Conservation (phyloP, 306 rosid genomes). For the Quercus mongolica region DNA sequence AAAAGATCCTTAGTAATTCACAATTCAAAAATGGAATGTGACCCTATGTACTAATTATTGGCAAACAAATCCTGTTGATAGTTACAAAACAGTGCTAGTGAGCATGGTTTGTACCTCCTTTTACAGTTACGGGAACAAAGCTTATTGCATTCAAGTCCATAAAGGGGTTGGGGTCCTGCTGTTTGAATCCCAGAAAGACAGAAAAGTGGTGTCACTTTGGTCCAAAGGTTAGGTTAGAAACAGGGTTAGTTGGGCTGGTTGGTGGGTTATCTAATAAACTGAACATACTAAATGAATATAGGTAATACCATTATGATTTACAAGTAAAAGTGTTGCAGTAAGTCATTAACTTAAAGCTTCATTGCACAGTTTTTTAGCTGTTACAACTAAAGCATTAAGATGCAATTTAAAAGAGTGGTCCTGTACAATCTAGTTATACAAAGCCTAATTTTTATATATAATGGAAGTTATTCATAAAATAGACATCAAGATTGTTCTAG, state of each 20-base stretch:
- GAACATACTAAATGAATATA: background rate
- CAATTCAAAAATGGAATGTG: background rate
- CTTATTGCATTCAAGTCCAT: background rate
- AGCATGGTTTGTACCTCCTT: background rate
- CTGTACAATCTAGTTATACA: background rate
- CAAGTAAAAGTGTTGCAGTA: background rate
- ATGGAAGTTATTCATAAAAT: conserved; percentile 1
- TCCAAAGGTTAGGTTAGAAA: background rate
- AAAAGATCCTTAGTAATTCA: background rate
- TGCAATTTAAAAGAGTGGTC: background rate
- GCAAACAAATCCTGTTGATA: too few species aligned
- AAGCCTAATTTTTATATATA: conserved; percentile 14
- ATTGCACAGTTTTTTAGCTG: background rate
- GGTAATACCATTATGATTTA: background rate
- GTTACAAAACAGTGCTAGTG: too few species aligned
- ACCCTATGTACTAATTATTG: too few species aligned
- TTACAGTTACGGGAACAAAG: background rate
- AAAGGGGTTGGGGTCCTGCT: background rate
- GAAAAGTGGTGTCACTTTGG: background rate
- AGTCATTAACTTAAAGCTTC: background rate
- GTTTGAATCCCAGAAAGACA: background rate
- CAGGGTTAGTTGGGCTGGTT: background rate
- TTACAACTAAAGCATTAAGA: background rate
- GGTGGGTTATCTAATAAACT: background rate
- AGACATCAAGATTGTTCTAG: conserved; percentile 70